A percentile compares a stretch with the other conserved stretches of the same genome.
Conservation (phyloP, 257 asterid species). For the Echites panduratus region DNA sequence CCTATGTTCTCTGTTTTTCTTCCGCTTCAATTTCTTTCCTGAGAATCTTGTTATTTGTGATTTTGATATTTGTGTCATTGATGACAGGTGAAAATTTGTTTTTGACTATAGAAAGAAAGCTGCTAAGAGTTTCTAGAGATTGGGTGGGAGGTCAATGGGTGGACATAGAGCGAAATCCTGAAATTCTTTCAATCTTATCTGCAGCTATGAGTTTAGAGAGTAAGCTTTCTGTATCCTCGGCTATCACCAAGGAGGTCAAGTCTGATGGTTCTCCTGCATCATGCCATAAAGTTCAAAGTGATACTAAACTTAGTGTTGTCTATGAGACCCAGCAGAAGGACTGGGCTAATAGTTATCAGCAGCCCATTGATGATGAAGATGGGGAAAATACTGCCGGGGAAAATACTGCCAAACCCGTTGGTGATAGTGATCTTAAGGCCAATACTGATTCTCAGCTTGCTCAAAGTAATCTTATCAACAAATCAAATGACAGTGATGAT, state of each 20-base stretch:
- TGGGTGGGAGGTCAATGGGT: constrained; percentile 88
- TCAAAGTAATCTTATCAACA: constrained; percentile 11
- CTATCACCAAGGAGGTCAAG: constrained; percentile 40
- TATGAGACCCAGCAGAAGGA: constrained; percentile 43
- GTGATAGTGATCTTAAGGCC: constrained; percentile 25
- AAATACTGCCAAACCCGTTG: constrained; percentile 10
- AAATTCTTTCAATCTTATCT: constrained; percentile 48
- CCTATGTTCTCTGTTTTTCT: neutral
- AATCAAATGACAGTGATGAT: constrained; percentile 14
- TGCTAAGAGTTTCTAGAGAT: constrained; percentile 73
- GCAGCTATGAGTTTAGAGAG: constrained; percentile 37
- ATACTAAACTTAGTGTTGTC: constrained; percentile 35
- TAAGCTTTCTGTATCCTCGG: constrained; percentile 49
- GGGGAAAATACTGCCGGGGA: constrained; percentile 22
- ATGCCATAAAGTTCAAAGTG: constrained; percentile 28
- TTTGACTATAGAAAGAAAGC: constrained; percentile 40
- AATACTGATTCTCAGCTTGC: constrained; percentile 16
- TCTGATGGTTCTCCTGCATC: constrained; percentile 38
- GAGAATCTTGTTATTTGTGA: no score
- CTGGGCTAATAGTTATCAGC: constrained; percentile 35
- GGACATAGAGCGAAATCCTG: constrained; percentile 57
- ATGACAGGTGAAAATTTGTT: constrained; percentile 71
- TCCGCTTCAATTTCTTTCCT: neutral
- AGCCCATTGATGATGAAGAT: constrained; percentile 30
- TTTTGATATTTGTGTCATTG: constrained; percentile 11